Conservation (phyloP, 331 rosid species). For the Rosa hybrid region DNA sequence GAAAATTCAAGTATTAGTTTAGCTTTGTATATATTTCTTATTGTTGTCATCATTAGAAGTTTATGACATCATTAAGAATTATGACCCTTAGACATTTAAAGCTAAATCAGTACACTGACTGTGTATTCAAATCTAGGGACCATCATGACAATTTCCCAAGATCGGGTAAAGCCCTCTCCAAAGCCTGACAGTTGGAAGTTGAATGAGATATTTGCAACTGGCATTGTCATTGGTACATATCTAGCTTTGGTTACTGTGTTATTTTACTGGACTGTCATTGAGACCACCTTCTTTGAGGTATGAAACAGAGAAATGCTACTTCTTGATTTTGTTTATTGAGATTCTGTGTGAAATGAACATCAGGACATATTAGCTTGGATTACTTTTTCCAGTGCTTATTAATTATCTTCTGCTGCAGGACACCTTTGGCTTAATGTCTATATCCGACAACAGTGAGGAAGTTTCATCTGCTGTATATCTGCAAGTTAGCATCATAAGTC, state of each 20-base stretch:
- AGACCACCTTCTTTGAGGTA: slow-evolving; percentile 84
- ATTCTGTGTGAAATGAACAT: neutral
- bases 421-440: slow-evolving; percentile 50
- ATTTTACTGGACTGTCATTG: slow-evolving; percentile 61
- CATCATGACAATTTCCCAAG: slow-evolving; percentile 89
- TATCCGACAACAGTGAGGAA: slow-evolving; percentile 56
- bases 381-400: neutral
- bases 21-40: neutral
- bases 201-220: slow-evolving; percentile 87
- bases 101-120: neutral
- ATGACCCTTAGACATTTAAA: neutral
- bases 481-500: slow-evolving; percentile 89
- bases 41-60: neutral
- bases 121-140: slow-evolving; percentile 50
- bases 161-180: slow-evolving; percentile 84
- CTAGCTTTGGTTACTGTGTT: slow-evolving; percentile 81
- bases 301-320: slow-evolving; percentile 16
- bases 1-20: neutral
- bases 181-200: slow-evolving; percentile 92
- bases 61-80: neutral
- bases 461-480: slow-evolving; percentile 80
- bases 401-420: slow-evolving; percentile 43
- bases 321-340: neutral
- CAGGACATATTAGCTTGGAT: neutral
- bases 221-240: slow-evolving; percentile 79